These are phyloP conservation scores for Marasmius tenuissimus DNA, from an alignment of 1,284 basidiomycete species.

Conservation along the genomic window DNA sequence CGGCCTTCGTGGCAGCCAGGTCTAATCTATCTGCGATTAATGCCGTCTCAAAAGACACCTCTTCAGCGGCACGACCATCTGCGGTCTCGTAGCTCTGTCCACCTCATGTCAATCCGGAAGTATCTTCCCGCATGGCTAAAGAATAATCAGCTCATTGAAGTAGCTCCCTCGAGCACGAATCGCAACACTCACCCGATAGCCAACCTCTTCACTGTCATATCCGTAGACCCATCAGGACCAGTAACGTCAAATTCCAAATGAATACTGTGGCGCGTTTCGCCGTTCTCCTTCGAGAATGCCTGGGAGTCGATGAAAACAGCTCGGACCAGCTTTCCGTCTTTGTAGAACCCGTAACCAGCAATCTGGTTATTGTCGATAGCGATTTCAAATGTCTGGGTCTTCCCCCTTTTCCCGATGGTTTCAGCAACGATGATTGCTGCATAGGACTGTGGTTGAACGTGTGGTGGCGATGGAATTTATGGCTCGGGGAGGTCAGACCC, in stretches of 20 bases:
- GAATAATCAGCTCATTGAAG: background rate
- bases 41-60: background rate
- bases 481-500: slow-evolving; percentile 47
- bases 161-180: background rate
- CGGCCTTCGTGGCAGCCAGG: background rate
- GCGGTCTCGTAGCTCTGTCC: slow-evolving; percentile 65
- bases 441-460: slow-evolving; percentile 64
- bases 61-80: slow-evolving; percentile 46
- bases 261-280: slow-evolving; percentile 33
- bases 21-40: background rate
- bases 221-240: slow-evolving; percentile 18
- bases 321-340: slow-evolving; percentile 41
- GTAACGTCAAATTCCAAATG: slow-evolving; percentile 44
- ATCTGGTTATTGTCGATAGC: slow-evolving; percentile 46
- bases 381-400: slow-evolving; percentile 53
- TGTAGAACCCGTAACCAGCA: slow-evolving; percentile 65
- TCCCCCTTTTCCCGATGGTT: slow-evolving; percentile 33
- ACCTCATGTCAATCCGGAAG: slow-evolving; percentile 56
- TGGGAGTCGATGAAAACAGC: slow-evolving; percentile 59
- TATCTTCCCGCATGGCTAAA: slow-evolving; percentile 55
- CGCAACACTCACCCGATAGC: slow-evolving; percentile 37
- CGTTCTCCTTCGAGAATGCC: slow-evolving; percentile 44
- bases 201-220: slow-evolving; percentile 43
- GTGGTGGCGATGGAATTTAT: slow-evolving; percentile 46
- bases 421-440: slow-evolving; percentile 51